A percentile compares a stretch with the other conserved stretches of the same genome.
These are phyloP conservation scores for Kentomonas sorsogonicus DNA, from an alignment of 208 protist genomes.

Conservation along the genomic window DNA sequence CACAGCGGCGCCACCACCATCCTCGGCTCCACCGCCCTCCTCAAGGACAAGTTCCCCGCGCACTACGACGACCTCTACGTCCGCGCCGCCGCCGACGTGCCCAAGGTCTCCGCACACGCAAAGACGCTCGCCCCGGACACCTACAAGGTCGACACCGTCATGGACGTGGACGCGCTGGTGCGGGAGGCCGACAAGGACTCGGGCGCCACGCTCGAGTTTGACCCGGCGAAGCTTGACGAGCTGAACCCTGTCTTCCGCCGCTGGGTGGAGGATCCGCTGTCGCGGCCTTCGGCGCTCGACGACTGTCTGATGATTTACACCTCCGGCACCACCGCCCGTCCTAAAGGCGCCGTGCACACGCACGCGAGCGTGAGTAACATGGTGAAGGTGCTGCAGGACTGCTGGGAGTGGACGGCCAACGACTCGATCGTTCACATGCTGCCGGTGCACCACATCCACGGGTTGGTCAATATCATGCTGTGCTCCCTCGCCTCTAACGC, in stretches of 20 bases:
- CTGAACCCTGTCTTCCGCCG: constrained; percentile 64
- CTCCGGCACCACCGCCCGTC: constrained; percentile 90
- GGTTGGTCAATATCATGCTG: constrained; percentile 90
- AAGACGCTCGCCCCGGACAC: background rate
- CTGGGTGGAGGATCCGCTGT: constrained; percentile 35
- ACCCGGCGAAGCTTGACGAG: constrained; percentile 35
- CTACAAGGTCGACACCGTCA: constrained; percentile 49
- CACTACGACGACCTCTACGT: constrained; percentile 42
- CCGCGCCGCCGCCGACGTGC: constrained; percentile 16
- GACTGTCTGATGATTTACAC: constrained; percentile 93
- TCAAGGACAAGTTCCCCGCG: constrained; percentile 56
- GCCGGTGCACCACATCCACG: constrained; percentile 96
- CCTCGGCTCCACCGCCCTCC: constrained; percentile 39
- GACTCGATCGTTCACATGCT: constrained; percentile 92
- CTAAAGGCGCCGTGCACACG: constrained; percentile 92
- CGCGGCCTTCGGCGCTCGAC: constrained; percentile 40
- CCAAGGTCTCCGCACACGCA: constrained; percentile 7
- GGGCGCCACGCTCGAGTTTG: constrained; percentile 44
- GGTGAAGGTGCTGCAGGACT: constrained; percentile 65
- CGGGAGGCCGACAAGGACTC: constrained; percentile 9
- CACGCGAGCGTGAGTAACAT: constrained; percentile 83
- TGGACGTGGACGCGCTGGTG: constrained; percentile 15
- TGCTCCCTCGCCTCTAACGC: constrained; percentile 85
- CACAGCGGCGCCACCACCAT: constrained; percentile 60
- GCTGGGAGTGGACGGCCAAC: constrained; percentile 87